These are phyloP conservation scores for Talaromyces stipitatus DNA, from an alignment of 495 filamentous ascomycete genomes.

Conservation along the genomic window DNA sequence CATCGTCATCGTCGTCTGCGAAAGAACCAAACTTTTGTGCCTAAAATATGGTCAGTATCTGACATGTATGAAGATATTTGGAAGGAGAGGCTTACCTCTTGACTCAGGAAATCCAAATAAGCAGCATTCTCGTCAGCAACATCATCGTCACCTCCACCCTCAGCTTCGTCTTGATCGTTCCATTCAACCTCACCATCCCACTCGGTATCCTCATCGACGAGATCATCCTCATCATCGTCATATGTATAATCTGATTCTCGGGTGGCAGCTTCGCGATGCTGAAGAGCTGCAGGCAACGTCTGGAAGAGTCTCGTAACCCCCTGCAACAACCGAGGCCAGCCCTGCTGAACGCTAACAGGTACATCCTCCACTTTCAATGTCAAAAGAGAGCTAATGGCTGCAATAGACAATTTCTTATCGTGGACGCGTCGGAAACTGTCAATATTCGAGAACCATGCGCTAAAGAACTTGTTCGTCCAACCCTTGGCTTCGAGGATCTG, in stretches of 20 bases:
- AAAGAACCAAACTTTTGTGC: slow-evolving; percentile 74
- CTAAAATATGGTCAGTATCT: slow-evolving; percentile 33
- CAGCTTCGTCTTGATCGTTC: slow-evolving; percentile 56
- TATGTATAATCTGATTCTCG: slow-evolving; percentile 78
- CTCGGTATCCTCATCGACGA: slow-evolving; percentile 63
- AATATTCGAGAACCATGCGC: slow-evolving; percentile 93
- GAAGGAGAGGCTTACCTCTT: slow-evolving; percentile 53
- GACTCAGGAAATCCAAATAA: slow-evolving; percentile 91
- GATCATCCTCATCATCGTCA: slow-evolving; percentile 66
- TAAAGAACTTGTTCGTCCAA: slow-evolving; percentile 99
- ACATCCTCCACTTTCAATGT: slow-evolving; percentile 69
- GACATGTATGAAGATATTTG: not conserved
- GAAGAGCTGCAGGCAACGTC: slow-evolving; percentile 77
- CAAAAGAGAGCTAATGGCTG: slow-evolving; percentile 80
- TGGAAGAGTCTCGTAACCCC: slow-evolving; percentile 89
- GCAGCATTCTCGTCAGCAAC: slow-evolving; percentile 83
- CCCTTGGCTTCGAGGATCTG: slow-evolving; percentile 80
- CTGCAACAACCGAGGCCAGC: slow-evolving; percentile 91
- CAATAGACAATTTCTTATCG: slow-evolving; percentile 96
- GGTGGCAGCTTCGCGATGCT: slow-evolving; percentile 86
- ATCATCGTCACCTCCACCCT: slow-evolving; percentile 52
- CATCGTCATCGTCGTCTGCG: slow-evolving; percentile 68
- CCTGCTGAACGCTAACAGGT: slow-evolving; percentile 81
- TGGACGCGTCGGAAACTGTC: slow-evolving; percentile 89
- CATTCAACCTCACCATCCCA: slow-evolving; percentile 62